These are phyloP conservation scores for Pyrus hybrid DNA, from an alignment of 331 rosid genomes.

Conservation along the genomic window DNA sequence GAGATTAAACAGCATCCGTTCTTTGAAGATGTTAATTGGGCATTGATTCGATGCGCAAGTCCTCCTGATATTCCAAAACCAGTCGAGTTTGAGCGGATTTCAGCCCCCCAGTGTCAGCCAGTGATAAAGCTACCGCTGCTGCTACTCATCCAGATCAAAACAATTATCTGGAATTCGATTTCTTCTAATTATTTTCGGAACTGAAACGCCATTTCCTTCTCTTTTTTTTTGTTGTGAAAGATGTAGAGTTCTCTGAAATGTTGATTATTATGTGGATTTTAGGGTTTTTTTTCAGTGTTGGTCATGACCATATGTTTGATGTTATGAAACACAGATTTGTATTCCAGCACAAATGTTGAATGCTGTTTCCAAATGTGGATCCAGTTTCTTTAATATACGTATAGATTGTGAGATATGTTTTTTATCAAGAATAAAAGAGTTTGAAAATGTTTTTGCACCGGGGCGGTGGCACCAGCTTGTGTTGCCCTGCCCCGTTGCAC, in stretches of 20 bases:
- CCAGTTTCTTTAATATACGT: background rate
- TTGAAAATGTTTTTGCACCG: no score
- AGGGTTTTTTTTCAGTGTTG: background rate
- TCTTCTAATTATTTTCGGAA: conserved; percentile 30
- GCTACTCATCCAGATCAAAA: conserved; percentile 27
- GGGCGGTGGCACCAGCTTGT: no score
- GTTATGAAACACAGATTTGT: conserved; percentile 22
- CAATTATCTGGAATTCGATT: conserved; percentile 45
- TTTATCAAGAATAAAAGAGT: no score
- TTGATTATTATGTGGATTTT: conserved; percentile 1
- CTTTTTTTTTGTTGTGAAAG: conserved; percentile 13
- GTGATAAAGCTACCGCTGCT: conserved; percentile 19
- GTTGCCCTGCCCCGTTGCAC: no score
- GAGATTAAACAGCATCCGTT: conserved; percentile 51
- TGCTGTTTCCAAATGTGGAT: conserved; percentile 11
- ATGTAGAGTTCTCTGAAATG: conserved; percentile 7
- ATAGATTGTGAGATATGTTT: no score
- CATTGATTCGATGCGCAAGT: conserved; percentile 45
- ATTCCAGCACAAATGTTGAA: conserved; percentile 11
- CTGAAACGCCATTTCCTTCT: conserved; percentile 16
- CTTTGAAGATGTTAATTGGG: conserved; percentile 50
- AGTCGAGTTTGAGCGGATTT: conserved; percentile 30
- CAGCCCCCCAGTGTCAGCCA: conserved; percentile 16
- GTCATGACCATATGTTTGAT: conserved; percentile 23
- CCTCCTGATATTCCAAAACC: conserved; percentile 44